Base-by-base conservation (phyloP, 2,329 filamentous ascomycete species). In the Madurella mycetomatis region DNA sequence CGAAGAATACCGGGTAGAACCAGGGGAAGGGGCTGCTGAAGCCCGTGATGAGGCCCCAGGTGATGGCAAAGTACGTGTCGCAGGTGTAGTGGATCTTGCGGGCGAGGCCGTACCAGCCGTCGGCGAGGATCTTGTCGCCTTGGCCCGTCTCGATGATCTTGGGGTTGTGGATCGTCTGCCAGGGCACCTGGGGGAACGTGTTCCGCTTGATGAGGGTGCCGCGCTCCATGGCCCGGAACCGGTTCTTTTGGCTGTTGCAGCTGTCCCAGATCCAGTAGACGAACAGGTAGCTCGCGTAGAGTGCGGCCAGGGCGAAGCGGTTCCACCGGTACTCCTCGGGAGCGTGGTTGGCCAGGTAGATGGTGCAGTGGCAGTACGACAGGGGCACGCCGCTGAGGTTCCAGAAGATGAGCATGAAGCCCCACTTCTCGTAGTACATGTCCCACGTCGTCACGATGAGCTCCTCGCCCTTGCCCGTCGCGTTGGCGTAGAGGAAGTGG, bases 341-440 rank as follows among this genome's bases (percentile, higher is more conserved):
- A 61, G 83, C 72, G 70, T 91, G 87, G 70, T 85, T 88, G 62
- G 88, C 88, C 49, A 92, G 78, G 73, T 86, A 92, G 65, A 92
- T 80, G 31, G 85, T 89, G 78, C 86, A 90, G 76, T 92, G 88
- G 75, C 88, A 91, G 78, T 92, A 92, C 55, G 81, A 86, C 54
- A 92, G 76, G 2, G 88, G 88, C 16, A 92, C 88, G 64, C 88
- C 88, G 37, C 88, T 87, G 71, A 92, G 73, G 72, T 92, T 92
- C 88, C 88, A 92, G 79, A 92, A 92, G 69, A 90, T 90, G 58
- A 92, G 80, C 87, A 92, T 91, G 76, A 92, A 92, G 54, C 88
- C 88, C 80, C 86, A 88, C 74, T 92, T 92, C 75, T 92, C 88
- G 66, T 88, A 90, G 75, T 91, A 92, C 84, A 94, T 92, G 68